Evolutionary conservation across 495 filamentous ascomycete genomes (phyloP).

Genomic region (Xylona heveae): DNA sequence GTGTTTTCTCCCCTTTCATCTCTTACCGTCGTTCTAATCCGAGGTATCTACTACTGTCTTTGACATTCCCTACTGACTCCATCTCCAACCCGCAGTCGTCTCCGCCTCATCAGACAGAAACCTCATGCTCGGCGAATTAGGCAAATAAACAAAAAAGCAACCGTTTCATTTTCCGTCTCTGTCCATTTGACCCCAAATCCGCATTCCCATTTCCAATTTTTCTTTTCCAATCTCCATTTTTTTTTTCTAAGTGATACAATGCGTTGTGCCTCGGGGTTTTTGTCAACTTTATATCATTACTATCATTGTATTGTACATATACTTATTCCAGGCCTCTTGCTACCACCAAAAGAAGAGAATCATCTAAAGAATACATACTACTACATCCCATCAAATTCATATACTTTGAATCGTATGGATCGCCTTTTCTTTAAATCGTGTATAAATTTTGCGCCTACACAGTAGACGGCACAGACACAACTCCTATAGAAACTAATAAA

Average conservation of each 20-base stretch:
- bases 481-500: too few species aligned
- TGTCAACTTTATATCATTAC: neutral
- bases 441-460: too few species aligned
- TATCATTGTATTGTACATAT: neutral
- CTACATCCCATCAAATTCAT: too few species aligned
- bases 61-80: neutral
- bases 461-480: too few species aligned
- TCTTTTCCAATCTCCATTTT: too few species aligned
- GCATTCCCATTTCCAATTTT: neutral
- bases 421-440: too few species aligned
- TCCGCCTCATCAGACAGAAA: conserved; percentile 70
- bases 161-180: neutral
- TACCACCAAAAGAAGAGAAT: too few species aligned
- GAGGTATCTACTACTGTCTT: neutral
- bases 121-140: conserved; percentile 58
- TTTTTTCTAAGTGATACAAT: too few species aligned
- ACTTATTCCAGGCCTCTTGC: neutral
- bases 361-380: too few species aligned
- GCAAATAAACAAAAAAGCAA: conserved; percentile 20
- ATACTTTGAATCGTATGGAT: too few species aligned
- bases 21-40: neutral
- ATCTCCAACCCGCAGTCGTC: conserved; percentile 33
- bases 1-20: conserved; percentile 2
- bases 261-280: neutral
- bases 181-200: neutral